Evolutionary conservation across 2,329 filamentous ascomycete species (phyloP).

Genomic region (Cadophora sp.): DNA sequence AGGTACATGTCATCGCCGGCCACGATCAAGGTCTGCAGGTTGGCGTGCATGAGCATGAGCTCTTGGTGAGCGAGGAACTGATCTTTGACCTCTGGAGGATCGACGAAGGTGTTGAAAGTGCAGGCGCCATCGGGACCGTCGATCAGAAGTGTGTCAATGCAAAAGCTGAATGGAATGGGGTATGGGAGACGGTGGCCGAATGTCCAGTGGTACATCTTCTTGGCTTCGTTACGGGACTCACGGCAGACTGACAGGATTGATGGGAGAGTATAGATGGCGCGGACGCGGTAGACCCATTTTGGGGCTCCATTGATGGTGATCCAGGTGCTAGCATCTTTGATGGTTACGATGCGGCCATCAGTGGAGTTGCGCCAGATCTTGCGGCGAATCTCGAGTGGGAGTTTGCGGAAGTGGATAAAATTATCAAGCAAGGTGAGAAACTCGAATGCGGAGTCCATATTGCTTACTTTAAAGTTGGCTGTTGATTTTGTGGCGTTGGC

Average conservation of each 20-base stretch:
- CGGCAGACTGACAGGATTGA: background rate
- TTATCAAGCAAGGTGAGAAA: background rate
- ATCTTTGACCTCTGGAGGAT: background rate
- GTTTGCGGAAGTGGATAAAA: slow-evolving; percentile 12
- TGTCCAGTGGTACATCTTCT: slow-evolving; percentile 15
- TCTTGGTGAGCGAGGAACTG: background rate
- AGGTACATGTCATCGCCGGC: slow-evolving; percentile 17
- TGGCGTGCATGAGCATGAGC: slow-evolving; percentile 15
- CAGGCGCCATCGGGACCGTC: slow-evolving; percentile 15
- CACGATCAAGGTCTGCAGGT: slow-evolving; percentile 15
- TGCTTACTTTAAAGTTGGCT: background rate
- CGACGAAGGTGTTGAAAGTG: slow-evolving; percentile 10
- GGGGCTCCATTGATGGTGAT: background rate
- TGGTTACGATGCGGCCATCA: slow-evolving; percentile 13
- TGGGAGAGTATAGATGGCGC: slow-evolving; percentile 3
- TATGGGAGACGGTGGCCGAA: slow-evolving; percentile 9
- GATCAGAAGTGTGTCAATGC: slow-evolving; percentile 17
- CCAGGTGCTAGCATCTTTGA: slow-evolving; percentile 1
- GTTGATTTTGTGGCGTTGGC: background rate
- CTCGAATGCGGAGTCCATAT: background rate
- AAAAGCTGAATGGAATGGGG: slow-evolving; percentile 18
- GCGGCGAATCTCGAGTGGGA: slow-evolving; percentile 17
- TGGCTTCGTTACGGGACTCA: slow-evolving; percentile 14
- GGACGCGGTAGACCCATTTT: slow-evolving; percentile 8
- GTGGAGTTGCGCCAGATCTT: slow-evolving; percentile 14